Conservation (phyloP, 371 early-diverging fungal species). For the Lichtheimia corymbifera region DNA sequence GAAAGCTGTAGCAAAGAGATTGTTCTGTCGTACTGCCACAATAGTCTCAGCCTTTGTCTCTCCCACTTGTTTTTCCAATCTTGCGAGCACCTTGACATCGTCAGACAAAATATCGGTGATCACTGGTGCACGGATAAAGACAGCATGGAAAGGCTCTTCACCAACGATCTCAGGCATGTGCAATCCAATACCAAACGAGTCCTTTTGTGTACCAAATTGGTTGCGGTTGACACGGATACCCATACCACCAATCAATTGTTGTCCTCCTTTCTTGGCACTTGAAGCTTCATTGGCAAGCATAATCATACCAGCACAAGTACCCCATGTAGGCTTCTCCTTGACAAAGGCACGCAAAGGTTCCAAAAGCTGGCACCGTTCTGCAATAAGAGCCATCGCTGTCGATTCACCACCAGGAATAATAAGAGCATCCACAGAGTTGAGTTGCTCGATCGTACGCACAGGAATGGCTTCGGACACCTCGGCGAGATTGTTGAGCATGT, state of each 20-base stretch:
- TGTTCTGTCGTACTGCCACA: conserved; percentile 88
- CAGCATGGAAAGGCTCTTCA: conserved; percentile 67
- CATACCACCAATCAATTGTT: conserved; percentile 81
- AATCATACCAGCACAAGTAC: conserved; percentile 97
- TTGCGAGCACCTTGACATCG: conserved; percentile 71
- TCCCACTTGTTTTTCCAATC: conserved; percentile 46
- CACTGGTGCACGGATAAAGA: conserved; percentile 95
- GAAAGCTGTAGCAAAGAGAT: conserved; percentile 91
- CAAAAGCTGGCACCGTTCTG: conserved; percentile 79
- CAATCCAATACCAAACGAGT: conserved; percentile 79
- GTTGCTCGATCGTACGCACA: conserved; percentile 69
- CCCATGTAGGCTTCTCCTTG: conserved; percentile 85
- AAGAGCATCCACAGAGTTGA: conserved; percentile 79
- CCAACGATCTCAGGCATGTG: conserved; percentile 62
- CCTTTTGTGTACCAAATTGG: conserved; percentile 91
- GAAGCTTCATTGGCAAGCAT: conserved; percentile 79
- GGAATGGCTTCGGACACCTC: conserved; percentile 63
- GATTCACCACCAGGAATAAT: conserved; percentile 96
- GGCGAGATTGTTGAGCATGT: conserved; percentile 67
- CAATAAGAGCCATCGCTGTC: conserved; percentile 90
- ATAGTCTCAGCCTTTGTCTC: conserved; percentile 61
- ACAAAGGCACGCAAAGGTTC: conserved; percentile 78
- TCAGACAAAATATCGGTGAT: conserved; percentile 70
- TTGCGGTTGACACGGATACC: conserved; percentile 87
- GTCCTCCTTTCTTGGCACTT: conserved; percentile 82